Conservation (phyloP, 768 basidiomycete genomes). For the Crucibulum laeve region DNA sequence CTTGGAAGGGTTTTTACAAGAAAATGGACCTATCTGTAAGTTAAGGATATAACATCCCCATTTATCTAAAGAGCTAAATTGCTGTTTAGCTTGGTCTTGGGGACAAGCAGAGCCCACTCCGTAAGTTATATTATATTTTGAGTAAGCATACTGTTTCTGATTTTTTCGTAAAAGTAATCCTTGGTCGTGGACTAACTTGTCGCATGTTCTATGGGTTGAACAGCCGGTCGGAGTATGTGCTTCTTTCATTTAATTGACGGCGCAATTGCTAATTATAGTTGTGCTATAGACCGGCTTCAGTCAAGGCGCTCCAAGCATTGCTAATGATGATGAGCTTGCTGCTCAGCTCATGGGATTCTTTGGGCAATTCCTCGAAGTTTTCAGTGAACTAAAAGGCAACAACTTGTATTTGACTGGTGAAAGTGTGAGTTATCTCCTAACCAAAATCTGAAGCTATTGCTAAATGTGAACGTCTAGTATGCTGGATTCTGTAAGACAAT, state of each 20-base stretch:
- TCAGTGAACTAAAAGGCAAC: slow-evolving; percentile 63
- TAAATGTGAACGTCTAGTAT: slow-evolving; percentile 39
- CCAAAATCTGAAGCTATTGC: not conserved
- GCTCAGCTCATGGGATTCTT: slow-evolving; percentile 48
- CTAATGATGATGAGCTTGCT: slow-evolving; percentile 57
- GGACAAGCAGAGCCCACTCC: slow-evolving; percentile 32
- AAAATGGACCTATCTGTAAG: slow-evolving; percentile 55
- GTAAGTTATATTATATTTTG: slow-evolving; percentile 11
- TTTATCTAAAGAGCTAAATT: not conserved
- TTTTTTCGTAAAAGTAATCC: slow-evolving; percentile 39
- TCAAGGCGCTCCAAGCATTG: slow-evolving; percentile 58
- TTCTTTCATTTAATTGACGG: not conserved
- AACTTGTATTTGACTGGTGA: slow-evolving; percentile 63
- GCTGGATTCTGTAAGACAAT: slow-evolving; percentile 57
- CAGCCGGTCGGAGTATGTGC: slow-evolving; percentile 60
- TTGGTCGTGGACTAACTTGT: slow-evolving; percentile 68
- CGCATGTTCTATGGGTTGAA: slow-evolving; percentile 64
- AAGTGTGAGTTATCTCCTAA: slow-evolving; percentile 41
- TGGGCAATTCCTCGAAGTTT: slow-evolving; percentile 63
- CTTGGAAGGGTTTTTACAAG: slow-evolving; percentile 62
- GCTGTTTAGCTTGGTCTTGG: slow-evolving; percentile 42
- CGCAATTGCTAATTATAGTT: not conserved
- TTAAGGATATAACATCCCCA: slow-evolving; percentile 13
- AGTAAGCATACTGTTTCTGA: not conserved
- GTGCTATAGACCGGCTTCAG: slow-evolving; percentile 55